These are phyloP conservation scores for Betula pendula DNA, from an alignment of 306 rosid genomes.

Conservation along the genomic window DNA sequence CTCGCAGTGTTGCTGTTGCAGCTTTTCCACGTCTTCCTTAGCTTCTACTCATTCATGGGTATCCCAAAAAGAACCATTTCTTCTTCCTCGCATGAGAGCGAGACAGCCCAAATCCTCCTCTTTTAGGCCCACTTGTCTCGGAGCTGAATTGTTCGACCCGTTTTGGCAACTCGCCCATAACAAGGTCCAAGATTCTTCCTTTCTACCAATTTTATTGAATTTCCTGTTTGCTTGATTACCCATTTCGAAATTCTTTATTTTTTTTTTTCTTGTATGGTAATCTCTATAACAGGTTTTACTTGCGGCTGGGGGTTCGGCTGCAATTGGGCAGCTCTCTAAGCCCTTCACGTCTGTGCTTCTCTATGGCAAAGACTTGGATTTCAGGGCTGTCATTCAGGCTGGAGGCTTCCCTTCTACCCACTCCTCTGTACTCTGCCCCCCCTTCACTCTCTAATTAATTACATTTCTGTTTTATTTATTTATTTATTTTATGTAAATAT, in stretches of 20 bases:
- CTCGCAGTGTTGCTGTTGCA: conserved; percentile 1
- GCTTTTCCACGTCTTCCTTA: background rate
- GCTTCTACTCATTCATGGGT: background rate
- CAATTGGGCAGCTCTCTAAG: conserved; percentile 81
- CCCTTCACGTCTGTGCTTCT: conserved; percentile 67
- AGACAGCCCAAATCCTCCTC: conserved; percentile 32
- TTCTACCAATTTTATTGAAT: background rate
- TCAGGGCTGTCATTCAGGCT: conserved; percentile 58
- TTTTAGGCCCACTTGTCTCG: conserved; percentile 36
- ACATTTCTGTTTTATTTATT: background rate
- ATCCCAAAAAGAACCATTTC: background rate
- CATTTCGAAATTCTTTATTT: background rate
- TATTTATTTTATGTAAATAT: background rate
- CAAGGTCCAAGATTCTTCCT: conserved; percentile 47
- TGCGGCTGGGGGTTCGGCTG: conserved; percentile 68
- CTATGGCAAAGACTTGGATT: conserved; percentile 68
- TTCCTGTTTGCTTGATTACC: background rate
- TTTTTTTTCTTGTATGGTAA: background rate
- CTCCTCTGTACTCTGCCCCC: conserved; percentile 65
- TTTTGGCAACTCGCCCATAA: conserved; percentile 62
- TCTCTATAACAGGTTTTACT: conserved; percentile 53
- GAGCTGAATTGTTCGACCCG: conserved; percentile 44
- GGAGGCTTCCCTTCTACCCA: conserved; percentile 97
- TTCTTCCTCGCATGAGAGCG: conserved; percentile 18
- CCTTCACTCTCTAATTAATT: background rate